Evolutionary conservation across 2,329 filamentous ascomycete species (phyloP).

Genomic region (Trichoderma polysporum): DNA sequence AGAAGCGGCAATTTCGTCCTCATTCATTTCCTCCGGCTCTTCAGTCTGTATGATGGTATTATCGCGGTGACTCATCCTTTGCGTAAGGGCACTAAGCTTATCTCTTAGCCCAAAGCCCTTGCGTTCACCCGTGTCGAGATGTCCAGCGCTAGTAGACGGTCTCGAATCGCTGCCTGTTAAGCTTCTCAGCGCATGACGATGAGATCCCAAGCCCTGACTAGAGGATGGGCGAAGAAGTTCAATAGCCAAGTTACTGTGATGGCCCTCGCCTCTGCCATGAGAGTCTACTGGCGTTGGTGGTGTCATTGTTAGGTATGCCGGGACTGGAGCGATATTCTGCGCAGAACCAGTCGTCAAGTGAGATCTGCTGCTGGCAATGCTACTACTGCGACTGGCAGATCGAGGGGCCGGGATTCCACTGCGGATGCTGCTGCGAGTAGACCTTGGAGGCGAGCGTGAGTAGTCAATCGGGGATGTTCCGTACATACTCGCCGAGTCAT

Average conservation of each 20-base stretch:
- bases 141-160: conserved; percentile 37
- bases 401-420: conserved; percentile 47
- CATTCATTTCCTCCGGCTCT: conserved; percentile 9
- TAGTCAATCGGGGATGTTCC: conserved; percentile 56
- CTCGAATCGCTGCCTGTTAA: conserved; percentile 27
- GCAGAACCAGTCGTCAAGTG: conserved; percentile 37
- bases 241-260: conserved; percentile 28
- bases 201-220: conserved; percentile 31
- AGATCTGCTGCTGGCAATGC: conserved; percentile 49
- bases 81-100: conserved; percentile 38
- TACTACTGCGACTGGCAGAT: conserved; percentile 53
- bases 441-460: conserved; percentile 58
- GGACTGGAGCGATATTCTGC: conserved; percentile 32
- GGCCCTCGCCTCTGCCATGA: conserved; percentile 24
- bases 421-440: conserved; percentile 49
- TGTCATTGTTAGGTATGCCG: conserved; percentile 48
- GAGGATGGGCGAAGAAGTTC: conserved; percentile 37
- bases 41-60: conserved; percentile 13
- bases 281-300: conserved; percentile 44
- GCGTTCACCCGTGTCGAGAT: conserved; percentile 27
- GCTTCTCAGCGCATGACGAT: conserved; percentile 24
- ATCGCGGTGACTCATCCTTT: conserved; percentile 31
- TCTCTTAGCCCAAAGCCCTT: conserved; percentile 38
- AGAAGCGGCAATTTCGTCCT: not conserved
- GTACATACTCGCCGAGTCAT: conserved; percentile 57